Percentiles rank a stretch among this genome's conserved stretches.
Conservation (phyloP, 208 protist genomes). For the Lotmaria passim region DNA sequence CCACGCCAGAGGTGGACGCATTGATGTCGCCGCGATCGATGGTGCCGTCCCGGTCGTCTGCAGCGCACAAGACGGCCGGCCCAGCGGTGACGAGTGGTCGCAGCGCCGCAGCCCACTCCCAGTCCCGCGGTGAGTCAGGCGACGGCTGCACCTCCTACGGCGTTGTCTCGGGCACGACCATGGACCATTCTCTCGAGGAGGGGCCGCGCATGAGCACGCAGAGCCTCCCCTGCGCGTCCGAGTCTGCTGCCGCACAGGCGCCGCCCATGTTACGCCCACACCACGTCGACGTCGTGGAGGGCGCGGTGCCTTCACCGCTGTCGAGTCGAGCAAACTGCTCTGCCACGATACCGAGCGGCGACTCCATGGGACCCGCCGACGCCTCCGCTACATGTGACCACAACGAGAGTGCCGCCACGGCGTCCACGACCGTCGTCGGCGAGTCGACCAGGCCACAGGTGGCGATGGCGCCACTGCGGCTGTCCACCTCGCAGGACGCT, state of each 20-base stretch:
- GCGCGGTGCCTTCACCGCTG: not conserved
- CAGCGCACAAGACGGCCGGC: not conserved
- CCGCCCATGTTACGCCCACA: not conserved
- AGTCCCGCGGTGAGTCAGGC: conserved; percentile 4
- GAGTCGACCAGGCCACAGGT: not conserved
- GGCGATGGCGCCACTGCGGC: conserved; percentile 1
- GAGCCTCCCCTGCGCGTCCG: not conserved
- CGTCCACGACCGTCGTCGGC: not conserved
- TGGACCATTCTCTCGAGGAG: not conserved
- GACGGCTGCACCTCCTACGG: conserved; percentile 5
- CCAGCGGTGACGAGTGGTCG: not conserved
- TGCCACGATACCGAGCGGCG: not conserved
- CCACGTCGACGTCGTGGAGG: not conserved
- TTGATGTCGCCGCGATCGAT: not conserved
- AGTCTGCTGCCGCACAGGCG: not conserved
- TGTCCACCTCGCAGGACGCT: conserved; percentile 4
- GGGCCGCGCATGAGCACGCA: not conserved
- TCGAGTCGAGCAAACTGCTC: not conserved
- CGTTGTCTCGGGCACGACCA: not conserved
- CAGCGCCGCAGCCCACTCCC: not conserved
- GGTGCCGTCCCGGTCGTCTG: not conserved
- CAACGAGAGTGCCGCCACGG: not conserved
- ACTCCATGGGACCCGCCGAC: not conserved
- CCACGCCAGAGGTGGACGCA: not conserved
- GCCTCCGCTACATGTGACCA: not conserved